These are phyloP conservation scores for Pezicula rhizophila DNA, from an alignment of 2,329 filamentous ascomycete species.

Conservation along the genomic window DNA sequence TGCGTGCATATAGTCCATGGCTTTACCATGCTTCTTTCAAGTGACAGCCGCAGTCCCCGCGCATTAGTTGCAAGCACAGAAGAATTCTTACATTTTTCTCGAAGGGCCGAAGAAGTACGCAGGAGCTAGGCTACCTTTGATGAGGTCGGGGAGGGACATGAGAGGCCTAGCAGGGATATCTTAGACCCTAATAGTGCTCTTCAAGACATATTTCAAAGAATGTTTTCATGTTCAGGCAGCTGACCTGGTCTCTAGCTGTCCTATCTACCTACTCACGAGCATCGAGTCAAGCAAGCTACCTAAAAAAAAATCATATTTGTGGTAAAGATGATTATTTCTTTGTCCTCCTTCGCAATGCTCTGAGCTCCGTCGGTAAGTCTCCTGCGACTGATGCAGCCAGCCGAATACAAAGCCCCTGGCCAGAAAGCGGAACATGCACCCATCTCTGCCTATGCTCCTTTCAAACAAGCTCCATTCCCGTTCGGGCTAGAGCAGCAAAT, in stretches of 20 bases:
- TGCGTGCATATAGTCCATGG: conserved; percentile 22
- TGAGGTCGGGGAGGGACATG: conserved; percentile 22
- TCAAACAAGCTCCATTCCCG: conserved; percentile 25
- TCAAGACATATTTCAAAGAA: conserved; percentile 4
- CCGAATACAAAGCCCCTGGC: conserved; percentile 29
- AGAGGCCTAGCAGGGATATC: conserved; percentile 11
- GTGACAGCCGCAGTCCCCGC: conserved; percentile 36
- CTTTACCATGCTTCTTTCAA: conserved; percentile 22
- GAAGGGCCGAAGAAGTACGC: conserved; percentile 31
- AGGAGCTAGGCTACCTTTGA: conserved; percentile 12
- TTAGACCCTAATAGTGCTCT: not conserved
- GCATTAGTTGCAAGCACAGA: conserved; percentile 26
- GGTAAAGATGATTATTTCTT: conserved; percentile 32
- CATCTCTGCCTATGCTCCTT: conserved; percentile 16
- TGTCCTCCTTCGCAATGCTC: conserved; percentile 35
- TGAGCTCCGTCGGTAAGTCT: conserved; percentile 20
- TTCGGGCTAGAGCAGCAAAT: conserved; percentile 23
- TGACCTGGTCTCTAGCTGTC: conserved; percentile 10
- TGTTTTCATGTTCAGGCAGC: conserved; percentile 1
- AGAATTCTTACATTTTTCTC: conserved; percentile 31
- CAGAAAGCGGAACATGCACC: conserved; percentile 22
- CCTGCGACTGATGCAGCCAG: conserved; percentile 42
- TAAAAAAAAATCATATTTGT: conserved; percentile 13
- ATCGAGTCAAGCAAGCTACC: conserved; percentile 44
- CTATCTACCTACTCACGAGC: conserved; percentile 40